Evolutionary conservation across 1,284 basidiomycete species (phyloP).

Genomic region (Hemileia vastatrix): DNA sequence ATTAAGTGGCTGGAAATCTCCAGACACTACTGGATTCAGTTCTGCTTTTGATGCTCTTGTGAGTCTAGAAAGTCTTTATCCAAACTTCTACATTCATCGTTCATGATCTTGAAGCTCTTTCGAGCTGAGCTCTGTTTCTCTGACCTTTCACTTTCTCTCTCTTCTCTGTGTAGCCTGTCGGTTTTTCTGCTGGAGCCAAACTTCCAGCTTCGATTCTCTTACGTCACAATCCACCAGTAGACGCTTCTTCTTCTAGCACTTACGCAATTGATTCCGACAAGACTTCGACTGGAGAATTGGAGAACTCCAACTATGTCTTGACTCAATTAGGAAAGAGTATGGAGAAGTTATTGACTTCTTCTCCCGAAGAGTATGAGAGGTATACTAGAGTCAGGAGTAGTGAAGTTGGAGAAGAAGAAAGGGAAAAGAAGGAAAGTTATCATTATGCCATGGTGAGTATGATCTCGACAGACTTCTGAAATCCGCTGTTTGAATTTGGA

Average conservation of each 20-base stretch:
- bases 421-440: slow-evolving; percentile 25
- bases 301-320: slow-evolving; percentile 43
- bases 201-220: slow-evolving; percentile 36
- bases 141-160: slow-evolving; percentile 1
- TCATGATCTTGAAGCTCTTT: too few relatives aligned
- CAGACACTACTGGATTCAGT: too few relatives aligned
- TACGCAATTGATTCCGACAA: slow-evolving; percentile 44
- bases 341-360: slow-evolving; percentile 42
- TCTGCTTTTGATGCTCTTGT: too few relatives aligned
- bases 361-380: slow-evolving; percentile 36
- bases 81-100: too few relatives aligned
- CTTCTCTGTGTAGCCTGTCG: slow-evolving; percentile 18
- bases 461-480: neutral
- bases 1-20: slow-evolving; percentile 3
- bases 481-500: neutral
- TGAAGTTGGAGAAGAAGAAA: slow-evolving; percentile 30
- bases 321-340: slow-evolving; percentile 40
- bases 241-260: too few relatives aligned
- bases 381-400: slow-evolving; percentile 38
- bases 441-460: slow-evolving; percentile 18
- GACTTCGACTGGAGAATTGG: slow-evolving; percentile 25
- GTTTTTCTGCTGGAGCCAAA: slow-evolving; percentile 35
- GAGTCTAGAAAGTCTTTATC: too few relatives aligned
- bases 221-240: slow-evolving; percentile 20
- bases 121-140: too few relatives aligned